Evolutionary conservation across 169 alveolate genomes (phyloP), one percentile per base, ranked within the genome.

Genomic region (Pseudocohnilembus persalinus): DNA sequence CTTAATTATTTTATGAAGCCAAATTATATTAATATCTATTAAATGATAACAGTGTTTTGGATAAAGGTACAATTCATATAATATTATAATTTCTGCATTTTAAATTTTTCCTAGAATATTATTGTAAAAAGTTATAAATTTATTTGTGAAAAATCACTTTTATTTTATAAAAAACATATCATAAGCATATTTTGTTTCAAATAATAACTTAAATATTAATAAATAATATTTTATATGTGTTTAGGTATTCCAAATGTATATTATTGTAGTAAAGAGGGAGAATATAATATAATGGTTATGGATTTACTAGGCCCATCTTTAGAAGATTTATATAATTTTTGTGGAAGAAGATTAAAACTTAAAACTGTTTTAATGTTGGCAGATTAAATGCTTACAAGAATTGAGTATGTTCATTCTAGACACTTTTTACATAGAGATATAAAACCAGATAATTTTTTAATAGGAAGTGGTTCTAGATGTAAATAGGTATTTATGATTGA

Each of bases 401-500:
- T 95, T 1, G 96, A 95, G 83, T 92, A 82, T 74, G 49, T 95
- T 6, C 98, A 95, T 77, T 83, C 87, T 1, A 84, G 91, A 76
- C 88, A 93, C n/a, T 93, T 93, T 88, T 76, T 93, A 0, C 98
- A 95, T 87, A 73, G 97, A 86, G 97, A 95, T 87, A 91, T 95
- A 49, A 95, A 95, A 81, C 98, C 98, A n/a, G 98, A 94, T 64
- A 95, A 95, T 86, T 93, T 95, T 73, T 88, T 89, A 76, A 90
- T 95, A 68, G 95, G 94, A 32, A 81, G 88, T 34, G 95, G 94
- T 49, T 92, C 89, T 32, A 88, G 92, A 72, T 88, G 92, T 74
- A 87, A 92, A 33, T 89, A 85, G 28, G 89, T 93, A 27, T 90
- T 91, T 89, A 88, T 95, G 29, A 92, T 95, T 32, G 98, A 95